A percentile compares a stretch with the other conserved stretches of the same genome.
Conservation (phyloP, 2,329 filamentous ascomycete genomes). For the Fusarium protoensiforme region DNA sequence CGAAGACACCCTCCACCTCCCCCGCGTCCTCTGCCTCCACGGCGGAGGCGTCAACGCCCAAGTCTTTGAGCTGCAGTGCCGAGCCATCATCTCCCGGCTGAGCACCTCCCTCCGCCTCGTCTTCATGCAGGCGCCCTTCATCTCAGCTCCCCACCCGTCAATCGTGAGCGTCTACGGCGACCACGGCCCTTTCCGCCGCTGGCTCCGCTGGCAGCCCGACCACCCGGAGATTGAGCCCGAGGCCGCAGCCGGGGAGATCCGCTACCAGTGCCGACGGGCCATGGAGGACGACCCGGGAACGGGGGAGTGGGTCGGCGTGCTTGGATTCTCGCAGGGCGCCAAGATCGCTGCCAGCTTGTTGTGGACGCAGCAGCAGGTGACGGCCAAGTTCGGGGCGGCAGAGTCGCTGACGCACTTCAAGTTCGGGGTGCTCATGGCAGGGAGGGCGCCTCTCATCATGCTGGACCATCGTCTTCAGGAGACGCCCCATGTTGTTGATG, state of each 20-base stretch:
- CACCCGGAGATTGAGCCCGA: slow-evolving; percentile 64
- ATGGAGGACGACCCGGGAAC: slow-evolving; percentile 66
- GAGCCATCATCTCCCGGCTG: slow-evolving; percentile 61
- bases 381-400: slow-evolving; percentile 47
- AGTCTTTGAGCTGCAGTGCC: slow-evolving; percentile 76
- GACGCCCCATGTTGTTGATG: slow-evolving; percentile 54
- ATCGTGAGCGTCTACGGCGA: slow-evolving; percentile 73
- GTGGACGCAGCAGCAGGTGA: slow-evolving; percentile 68
- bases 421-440: slow-evolving; percentile 52
- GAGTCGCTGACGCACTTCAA: slow-evolving; percentile 42
- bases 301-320: slow-evolving; percentile 68
- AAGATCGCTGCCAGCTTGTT: slow-evolving; percentile 70
- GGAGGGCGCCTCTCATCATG: slow-evolving; percentile 46
- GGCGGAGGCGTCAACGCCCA: slow-evolving; percentile 79
- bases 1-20: slow-evolving; percentile 50
- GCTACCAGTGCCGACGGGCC: slow-evolving; percentile 52
- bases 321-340: slow-evolving; percentile 76
- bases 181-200: slow-evolving; percentile 72
- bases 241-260: slow-evolving; percentile 53
- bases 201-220: slow-evolving; percentile 71
- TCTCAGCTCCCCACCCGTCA: slow-evolving; percentile 69
- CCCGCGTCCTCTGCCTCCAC: slow-evolving; percentile 83
- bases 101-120: slow-evolving; percentile 73
- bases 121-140: slow-evolving; percentile 77
- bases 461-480: slow-evolving; percentile 60